phyloP scores from a whole-genome alignment of 495 filamentous ascomycete species.

The Talaromyces thailandensis region DNA sequence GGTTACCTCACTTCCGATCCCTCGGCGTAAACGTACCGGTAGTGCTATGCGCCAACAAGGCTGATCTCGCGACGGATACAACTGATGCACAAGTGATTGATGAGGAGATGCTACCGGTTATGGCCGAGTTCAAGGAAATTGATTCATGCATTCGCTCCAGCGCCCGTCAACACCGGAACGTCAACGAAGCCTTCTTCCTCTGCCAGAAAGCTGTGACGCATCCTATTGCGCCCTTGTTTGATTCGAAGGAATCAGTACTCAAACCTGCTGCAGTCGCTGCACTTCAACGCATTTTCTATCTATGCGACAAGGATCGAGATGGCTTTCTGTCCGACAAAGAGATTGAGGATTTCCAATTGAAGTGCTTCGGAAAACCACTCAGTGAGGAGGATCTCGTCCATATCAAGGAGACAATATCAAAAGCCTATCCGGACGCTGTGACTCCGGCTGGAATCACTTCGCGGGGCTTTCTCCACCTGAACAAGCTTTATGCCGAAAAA shows the following conservation, averaged over 20 bases:
- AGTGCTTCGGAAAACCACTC: constrained; percentile 82
- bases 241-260: constrained; percentile 82
- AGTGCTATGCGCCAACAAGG: constrained; percentile 94
- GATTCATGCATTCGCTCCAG: constrained; percentile 95
- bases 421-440: constrained; percentile 51
- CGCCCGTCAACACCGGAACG: constrained; percentile 87
- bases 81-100: constrained; percentile 74
- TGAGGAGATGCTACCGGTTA: constrained; percentile 96
- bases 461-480: constrained; percentile 75
- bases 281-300: constrained; percentile 82
- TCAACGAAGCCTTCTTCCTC: constrained; percentile 94
- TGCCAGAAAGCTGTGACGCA: constrained; percentile 99
- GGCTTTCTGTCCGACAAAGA: constrained; percentile 87
- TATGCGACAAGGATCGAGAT: constrained; percentile 94
- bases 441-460: constrained; percentile 68
- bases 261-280: constrained; percentile 85
- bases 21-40: constrained; percentile 98
- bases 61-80: constrained; percentile 64
- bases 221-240: constrained; percentile 91
- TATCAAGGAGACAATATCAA: constrained; percentile 77
- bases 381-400: constrained; percentile 70
- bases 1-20: constrained; percentile 94
- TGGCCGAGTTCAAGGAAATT: constrained; percentile 98
- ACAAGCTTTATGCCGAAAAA: constrained; percentile 94
- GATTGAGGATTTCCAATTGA: constrained; percentile 80